Evolutionary conservation across 2,329 filamentous ascomycete species (phyloP).

Genomic region (Lecanicillium sp.): DNA sequence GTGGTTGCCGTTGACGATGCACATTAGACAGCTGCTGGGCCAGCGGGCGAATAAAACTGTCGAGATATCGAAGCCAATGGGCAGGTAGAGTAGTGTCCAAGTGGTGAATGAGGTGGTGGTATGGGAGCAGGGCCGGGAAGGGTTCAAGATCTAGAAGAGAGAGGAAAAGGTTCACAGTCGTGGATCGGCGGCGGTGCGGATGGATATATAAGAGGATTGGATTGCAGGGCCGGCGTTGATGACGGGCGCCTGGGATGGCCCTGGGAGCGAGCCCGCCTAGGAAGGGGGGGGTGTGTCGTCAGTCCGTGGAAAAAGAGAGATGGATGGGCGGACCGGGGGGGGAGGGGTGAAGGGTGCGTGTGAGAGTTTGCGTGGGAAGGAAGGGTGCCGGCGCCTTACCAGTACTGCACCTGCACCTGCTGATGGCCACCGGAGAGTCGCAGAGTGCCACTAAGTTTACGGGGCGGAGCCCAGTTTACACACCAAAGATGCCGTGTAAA

Average conservation of each 20-base stretch:
- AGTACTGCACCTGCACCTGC: too few species aligned
- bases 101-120: not conserved
- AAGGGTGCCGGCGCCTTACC: too few species aligned
- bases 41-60: not conserved
- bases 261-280: not conserved
- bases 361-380: too few species aligned
- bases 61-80: too few species aligned
- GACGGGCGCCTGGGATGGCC: not conserved
- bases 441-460: too few species aligned
- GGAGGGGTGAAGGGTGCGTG: too few species aligned
- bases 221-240: slow-evolving; percentile 7
- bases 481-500: slow-evolving; percentile 10
- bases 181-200: slow-evolving; percentile 4
- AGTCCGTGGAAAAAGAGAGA: too few species aligned
- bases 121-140: not conserved
- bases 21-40: not conserved
- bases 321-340: too few species aligned
- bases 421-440: too few species aligned
- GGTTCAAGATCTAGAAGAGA: not conserved
- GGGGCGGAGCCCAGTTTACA: not conserved
- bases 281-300: too few species aligned
- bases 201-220: slow-evolving; percentile 8
- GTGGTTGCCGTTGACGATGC: not conserved
- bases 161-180: not conserved
- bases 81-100: not conserved